Conservation (phyloP, 2,329 filamentous ascomycete species). For the Neopestalotiopsis sp. region DNA sequence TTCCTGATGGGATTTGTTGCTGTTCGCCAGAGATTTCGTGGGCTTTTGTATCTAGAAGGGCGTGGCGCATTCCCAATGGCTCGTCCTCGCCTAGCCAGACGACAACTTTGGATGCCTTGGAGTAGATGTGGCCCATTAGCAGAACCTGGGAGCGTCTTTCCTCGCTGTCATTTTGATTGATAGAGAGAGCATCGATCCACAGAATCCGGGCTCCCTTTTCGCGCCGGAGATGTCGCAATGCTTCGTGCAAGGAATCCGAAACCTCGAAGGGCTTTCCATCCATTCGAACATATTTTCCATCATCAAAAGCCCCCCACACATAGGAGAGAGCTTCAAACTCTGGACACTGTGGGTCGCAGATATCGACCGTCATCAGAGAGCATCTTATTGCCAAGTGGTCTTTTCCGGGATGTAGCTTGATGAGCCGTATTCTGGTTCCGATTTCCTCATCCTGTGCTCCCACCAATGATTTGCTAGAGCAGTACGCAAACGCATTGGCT, state of each 20-base stretch:
- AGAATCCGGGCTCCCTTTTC: neutral
- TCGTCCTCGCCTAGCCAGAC: neutral
- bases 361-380: neutral
- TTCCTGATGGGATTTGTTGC: neutral
- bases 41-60: neutral
- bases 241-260: neutral
- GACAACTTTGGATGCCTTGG: neutral
- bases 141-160: constrained; percentile 6
- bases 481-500: neutral
- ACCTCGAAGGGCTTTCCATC: neutral
- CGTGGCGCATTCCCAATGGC: neutral
- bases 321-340: constrained; percentile 9
- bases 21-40: neutral
- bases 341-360: neutral
- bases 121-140: constrained; percentile 4
- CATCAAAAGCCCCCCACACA: neutral
- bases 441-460: neutral
- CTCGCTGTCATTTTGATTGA: neutral
- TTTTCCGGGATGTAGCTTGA: neutral
- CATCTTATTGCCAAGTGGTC: neutral
- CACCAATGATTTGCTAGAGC: neutral
- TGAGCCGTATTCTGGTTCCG: neutral
- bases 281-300: neutral
- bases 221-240: neutral
- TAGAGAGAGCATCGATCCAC: constrained; percentile 9